These are phyloP conservation scores for Xylariaceae sp. DNA, from an alignment of 2,329 filamentous ascomycete species.

Conservation along the genomic window DNA sequence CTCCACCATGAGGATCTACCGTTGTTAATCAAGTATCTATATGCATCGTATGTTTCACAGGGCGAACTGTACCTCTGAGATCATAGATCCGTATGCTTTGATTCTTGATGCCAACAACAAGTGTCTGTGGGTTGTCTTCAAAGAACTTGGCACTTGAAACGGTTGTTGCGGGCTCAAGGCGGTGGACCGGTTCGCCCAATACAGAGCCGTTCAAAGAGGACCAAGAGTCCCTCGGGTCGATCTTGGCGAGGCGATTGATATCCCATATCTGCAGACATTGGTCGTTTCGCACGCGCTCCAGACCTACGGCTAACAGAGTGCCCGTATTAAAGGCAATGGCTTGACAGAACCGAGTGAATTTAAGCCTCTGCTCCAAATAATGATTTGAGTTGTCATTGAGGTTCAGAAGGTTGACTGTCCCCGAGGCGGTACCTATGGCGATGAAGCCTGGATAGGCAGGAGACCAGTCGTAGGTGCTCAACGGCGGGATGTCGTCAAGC, in stretches of 20 bases:
- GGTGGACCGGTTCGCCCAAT: constrained; percentile 56
- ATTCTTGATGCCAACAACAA: constrained; percentile 73
- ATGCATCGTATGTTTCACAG: background rate
- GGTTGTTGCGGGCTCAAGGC: constrained; percentile 66
- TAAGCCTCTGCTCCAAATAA: constrained; percentile 65
- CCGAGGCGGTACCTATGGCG: constrained; percentile 71
- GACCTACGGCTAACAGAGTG: constrained; percentile 71
- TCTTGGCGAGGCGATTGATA: constrained; percentile 58
- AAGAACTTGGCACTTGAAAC: constrained; percentile 84
- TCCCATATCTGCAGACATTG: constrained; percentile 83
- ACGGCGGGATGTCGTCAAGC: constrained; percentile 61
- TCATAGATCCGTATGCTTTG: constrained; percentile 76
- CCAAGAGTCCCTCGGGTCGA: constrained; percentile 47
- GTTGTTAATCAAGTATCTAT: constrained; percentile 19
- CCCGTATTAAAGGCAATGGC: constrained; percentile 75
- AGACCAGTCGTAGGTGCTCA: constrained; percentile 68
- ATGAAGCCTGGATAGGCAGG: constrained; percentile 63
- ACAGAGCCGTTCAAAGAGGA: constrained; percentile 49
- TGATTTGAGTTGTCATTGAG: constrained; percentile 69
- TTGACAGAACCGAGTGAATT: constrained; percentile 75
- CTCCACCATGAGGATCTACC: constrained; percentile 48
- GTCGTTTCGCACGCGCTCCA: constrained; percentile 79
- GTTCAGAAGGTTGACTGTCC: constrained; percentile 71
- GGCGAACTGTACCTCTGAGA: constrained; percentile 59
- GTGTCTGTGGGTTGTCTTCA: constrained; percentile 68